phyloP scores from a whole-genome alignment of 108 stramenopile species.

The Conticribra guillardii region DNA sequence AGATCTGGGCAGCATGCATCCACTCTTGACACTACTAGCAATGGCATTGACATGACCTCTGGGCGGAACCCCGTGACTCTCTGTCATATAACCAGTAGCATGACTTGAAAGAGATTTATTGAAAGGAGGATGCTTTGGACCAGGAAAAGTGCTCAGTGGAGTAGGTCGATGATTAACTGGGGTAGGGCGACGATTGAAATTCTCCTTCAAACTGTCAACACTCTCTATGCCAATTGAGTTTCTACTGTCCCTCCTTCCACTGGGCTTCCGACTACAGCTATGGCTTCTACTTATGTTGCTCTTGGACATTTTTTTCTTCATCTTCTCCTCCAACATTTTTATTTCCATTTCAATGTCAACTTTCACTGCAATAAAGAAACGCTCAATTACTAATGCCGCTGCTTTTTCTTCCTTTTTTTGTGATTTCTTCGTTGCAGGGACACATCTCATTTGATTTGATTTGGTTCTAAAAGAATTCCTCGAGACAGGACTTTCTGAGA shows the following conservation, averaged over 20 bases:
- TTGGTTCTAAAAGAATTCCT: too few relatives aligned
- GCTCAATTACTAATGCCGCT: constrained; percentile 69
- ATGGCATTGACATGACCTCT: too few relatives aligned
- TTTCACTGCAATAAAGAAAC: constrained; percentile 75
- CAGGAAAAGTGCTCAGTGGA: too few relatives aligned
- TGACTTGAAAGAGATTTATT: too few relatives aligned
- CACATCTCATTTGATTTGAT: not conserved
- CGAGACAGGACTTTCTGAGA: too few relatives aligned
- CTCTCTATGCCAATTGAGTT: not conserved
- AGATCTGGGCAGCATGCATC: too few relatives aligned
- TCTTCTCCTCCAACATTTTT: constrained; percentile 37
- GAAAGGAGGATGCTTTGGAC: too few relatives aligned
- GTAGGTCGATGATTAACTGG: too few relatives aligned
- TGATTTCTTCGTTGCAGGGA: constrained; percentile 6
- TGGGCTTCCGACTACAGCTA: not conserved
- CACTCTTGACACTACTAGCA: too few relatives aligned
- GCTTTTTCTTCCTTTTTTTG: constrained; percentile 40
- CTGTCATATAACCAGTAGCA: too few relatives aligned
- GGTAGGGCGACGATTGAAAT: not conserved
- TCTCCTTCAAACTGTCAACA: not conserved
- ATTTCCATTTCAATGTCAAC: constrained; percentile 72
- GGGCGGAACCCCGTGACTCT: too few relatives aligned
- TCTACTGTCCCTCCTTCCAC: not conserved
- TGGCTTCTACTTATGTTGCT: not conserved
- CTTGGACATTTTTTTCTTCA: constrained; percentile 47